Evolutionary conservation across 2,329 filamentous ascomycete genomes (phyloP).

Genomic region (Dendryphion nanum): DNA sequence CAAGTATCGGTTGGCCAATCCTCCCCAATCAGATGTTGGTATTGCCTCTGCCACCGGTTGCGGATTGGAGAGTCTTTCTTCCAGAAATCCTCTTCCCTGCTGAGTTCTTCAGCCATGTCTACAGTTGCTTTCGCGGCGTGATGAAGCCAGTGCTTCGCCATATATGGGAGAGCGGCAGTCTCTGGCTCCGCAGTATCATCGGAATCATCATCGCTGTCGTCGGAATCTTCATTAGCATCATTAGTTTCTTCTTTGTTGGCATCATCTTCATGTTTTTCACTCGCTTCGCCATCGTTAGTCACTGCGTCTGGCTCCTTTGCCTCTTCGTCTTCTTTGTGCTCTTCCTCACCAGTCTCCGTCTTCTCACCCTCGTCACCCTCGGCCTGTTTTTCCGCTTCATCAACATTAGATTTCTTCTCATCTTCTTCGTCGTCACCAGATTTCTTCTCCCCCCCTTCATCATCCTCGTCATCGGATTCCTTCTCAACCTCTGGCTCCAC

Average conservation of each 20-base stretch:
- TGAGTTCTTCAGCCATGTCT: conserved; percentile 20
- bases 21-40: background rate
- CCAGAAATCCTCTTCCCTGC: conserved; percentile 15
- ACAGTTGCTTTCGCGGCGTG: conserved; percentile 16
- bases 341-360: no score
- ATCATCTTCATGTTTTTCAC: no score
- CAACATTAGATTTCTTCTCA: conserved; percentile 17
- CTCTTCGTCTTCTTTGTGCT: background rate
- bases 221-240: background rate
- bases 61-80: conserved; percentile 9
- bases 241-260: background rate
- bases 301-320: background rate
- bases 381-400: conserved; percentile 15
- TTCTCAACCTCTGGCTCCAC: conserved; percentile 15
- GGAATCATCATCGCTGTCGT: no score
- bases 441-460: conserved; percentile 14
- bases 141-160: conserved; percentile 18
- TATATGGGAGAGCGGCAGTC: no score
- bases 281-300: no score
- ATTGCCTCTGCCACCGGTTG: conserved; percentile 16
- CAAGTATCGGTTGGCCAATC: conserved; percentile 1
- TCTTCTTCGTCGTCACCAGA: conserved; percentile 10
- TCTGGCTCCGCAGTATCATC: no score
- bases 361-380: conserved; percentile 12
- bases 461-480: conserved; percentile 17